Evolutionary conservation across 352 stramenopile species (phyloP).

Genomic region (Elongisporangium anandrum): DNA sequence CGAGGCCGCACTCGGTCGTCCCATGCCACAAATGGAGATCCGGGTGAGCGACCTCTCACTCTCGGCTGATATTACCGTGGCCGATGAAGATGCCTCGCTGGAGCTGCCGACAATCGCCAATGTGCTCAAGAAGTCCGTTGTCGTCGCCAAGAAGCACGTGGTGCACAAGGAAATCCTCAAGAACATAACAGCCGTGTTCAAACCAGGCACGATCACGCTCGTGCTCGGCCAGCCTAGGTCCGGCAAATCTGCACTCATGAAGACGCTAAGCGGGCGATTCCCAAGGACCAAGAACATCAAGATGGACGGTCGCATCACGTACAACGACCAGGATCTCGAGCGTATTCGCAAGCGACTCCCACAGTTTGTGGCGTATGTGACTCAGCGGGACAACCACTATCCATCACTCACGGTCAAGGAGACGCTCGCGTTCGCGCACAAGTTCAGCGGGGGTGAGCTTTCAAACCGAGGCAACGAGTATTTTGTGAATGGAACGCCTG

Average conservation of each 20-base stretch:
- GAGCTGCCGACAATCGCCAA: conserved; percentile 30
- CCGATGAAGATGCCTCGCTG: conserved; percentile 9
- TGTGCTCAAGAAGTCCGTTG: conserved; percentile 24
- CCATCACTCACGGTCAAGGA: conserved; percentile 66
- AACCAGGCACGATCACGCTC: conserved; percentile 30
- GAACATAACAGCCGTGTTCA: conserved; percentile 23
- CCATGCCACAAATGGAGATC: conserved; percentile 21
- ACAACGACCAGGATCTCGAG: conserved; percentile 15
- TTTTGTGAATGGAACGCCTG: conserved; percentile 24
- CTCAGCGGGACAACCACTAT: conserved; percentile 42
- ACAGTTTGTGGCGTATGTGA: conserved; percentile 44
- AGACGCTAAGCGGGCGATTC: conserved; percentile 36
- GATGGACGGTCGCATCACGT: conserved; percentile 29
- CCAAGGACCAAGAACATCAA: conserved; percentile 27
- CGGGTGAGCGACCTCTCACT: conserved; percentile 9
- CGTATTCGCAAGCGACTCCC: conserved; percentile 12
- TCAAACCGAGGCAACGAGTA: conserved; percentile 20
- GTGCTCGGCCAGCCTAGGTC: conserved; percentile 27
- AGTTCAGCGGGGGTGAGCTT: conserved; percentile 44
- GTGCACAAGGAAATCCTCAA: conserved; percentile 36
- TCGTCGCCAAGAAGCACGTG: conserved; percentile 17
- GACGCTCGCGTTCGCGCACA: conserved; percentile 47
- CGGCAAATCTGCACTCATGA: conserved; percentile 36
- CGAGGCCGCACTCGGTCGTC: conserved; percentile 11
- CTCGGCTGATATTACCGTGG: conserved; percentile 7